Evolutionary conservation across 108 stramenopile genomes (phyloP), one percentile per base, ranked within the genome.

Genomic region (Stephanodiscus triporus): DNA sequence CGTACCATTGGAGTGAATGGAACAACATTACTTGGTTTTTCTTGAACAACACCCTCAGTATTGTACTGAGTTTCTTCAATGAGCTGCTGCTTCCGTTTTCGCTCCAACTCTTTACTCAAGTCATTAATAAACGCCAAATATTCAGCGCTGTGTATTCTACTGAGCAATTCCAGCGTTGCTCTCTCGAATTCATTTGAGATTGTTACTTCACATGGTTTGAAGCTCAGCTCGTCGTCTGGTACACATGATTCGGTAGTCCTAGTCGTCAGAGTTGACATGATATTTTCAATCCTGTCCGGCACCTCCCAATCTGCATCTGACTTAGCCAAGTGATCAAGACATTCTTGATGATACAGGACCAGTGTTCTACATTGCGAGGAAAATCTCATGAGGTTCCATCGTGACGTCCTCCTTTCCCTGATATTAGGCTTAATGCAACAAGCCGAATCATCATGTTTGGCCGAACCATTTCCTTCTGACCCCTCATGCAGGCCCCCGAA

Each of bases 331-430:
- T 96, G 96, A 26, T 94, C 91, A 22, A 91, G 84, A 78, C 91
- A 97, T 85, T 97, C 96, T 16, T 91, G 91, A 71, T 97, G 96
- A 70, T 97, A 89, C 48, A 97, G 74, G 9, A 97, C 87, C 47
- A 97, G 75, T 38, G 96, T 92, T 70, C 93, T 73, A 23, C 87
- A 88, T 47, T 89, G 87, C 9, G 86, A 48, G 9, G 89, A 91
- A 43, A 43, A 69, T 26, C 51, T 57, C 45, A 91, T 65, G 29
- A 90, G 51, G 73, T 86, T 86, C 60, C 82, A 85, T 47, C 91
- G 73, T 36, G 86, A 73, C 58, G 84, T 63, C 65, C 86, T 80
- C 24, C 83, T 75, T 47, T 89, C 88, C 34, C 19, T 16, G 19
- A 26, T 47, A 54, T 70, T 43, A 13, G 56, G 42, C 8, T 23